These are phyloP conservation scores for Baudoinia panamericana DNA, from an alignment of 495 filamentous ascomycete species.

Conservation along the genomic window DNA sequence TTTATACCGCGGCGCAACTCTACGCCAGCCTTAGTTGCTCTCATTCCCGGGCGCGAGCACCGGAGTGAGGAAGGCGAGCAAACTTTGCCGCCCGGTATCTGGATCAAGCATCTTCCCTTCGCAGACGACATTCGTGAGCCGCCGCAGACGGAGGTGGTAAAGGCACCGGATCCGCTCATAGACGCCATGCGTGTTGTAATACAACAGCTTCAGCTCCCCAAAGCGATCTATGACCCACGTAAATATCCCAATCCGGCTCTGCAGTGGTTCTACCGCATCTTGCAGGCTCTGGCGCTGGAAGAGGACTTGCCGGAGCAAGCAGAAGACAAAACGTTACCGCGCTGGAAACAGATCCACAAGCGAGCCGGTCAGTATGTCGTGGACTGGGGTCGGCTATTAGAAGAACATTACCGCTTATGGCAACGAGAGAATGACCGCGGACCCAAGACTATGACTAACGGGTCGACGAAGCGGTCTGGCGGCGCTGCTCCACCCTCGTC, in stretches of 20 bases:
- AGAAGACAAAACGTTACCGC: constrained; percentile 76
- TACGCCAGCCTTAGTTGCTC: constrained; percentile 61
- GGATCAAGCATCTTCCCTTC: constrained; percentile 78
- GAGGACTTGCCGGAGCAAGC: constrained; percentile 74
- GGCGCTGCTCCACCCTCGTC: constrained; percentile 25
- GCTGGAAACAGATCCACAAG: constrained; percentile 74
- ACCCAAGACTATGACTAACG: constrained; percentile 10
- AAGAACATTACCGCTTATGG: constrained; percentile 38
- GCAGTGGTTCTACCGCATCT: constrained; percentile 95
- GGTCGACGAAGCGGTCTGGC: constrained; percentile 33
- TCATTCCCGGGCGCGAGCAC: constrained; percentile 60
- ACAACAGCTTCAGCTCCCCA: constrained; percentile 80
- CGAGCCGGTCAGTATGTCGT: constrained; percentile 64
- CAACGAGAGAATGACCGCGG: constrained; percentile 27
- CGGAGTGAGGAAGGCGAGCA: constrained; percentile 53
- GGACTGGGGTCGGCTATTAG: constrained; percentile 60
- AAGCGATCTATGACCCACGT: constrained; percentile 62
- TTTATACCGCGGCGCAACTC: constrained; percentile 72
- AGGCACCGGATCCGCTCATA: constrained; percentile 54
- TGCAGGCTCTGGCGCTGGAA: constrained; percentile 84
- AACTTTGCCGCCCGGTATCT: constrained; percentile 69
- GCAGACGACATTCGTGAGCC: constrained; percentile 78
- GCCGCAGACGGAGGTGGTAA: constrained; percentile 45
- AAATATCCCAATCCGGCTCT: constrained; percentile 90
- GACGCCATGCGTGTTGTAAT: constrained; percentile 71